Percentiles rank a stretch among this genome's conserved stretches.
phyloP scores from a whole-genome alignment of 2,329 filamentous ascomycete species.

The Rutstroemia sp. region DNA sequence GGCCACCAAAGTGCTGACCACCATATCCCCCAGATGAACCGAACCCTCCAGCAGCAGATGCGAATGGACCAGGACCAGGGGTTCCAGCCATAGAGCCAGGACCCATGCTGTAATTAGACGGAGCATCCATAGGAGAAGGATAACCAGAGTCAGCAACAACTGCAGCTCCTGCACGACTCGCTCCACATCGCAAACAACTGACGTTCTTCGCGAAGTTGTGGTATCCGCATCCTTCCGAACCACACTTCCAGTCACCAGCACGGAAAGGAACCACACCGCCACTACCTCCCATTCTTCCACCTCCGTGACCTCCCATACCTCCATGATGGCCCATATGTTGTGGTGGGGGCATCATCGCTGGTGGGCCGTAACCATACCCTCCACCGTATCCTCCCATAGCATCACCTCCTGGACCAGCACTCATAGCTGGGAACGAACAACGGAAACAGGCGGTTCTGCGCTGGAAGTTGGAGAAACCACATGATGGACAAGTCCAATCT shows the following conservation, averaged over 20 bases:
- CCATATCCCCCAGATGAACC: conserved; percentile 55
- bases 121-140: conserved; percentile 81
- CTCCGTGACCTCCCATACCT: conserved; percentile 45
- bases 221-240: conserved; percentile 93
- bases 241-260: conserved; percentile 98
- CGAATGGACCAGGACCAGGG: conserved; percentile 69
- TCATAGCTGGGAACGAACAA: conserved; percentile 96
- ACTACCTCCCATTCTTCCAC: conserved; percentile 70
- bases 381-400: conserved; percentile 57
- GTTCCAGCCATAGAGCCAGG: conserved; percentile 81
- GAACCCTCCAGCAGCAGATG: conserved; percentile 61
- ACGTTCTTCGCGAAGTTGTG: conserved; percentile 99
- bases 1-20: conserved; percentile 77
- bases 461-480: conserved; percentile 99
- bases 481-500: conserved; percentile 98
- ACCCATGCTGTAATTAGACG: conserved; percentile 76
- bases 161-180: conserved; percentile 85
- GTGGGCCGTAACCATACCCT: conserved; percentile 63
- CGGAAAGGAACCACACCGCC: conserved; percentile 91
- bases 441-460: conserved; percentile 97
- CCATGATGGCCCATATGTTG: conserved; percentile 62
- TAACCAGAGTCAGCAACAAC: conserved; percentile 93
- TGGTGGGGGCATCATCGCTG: conserved; percentile 71
- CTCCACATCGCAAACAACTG: conserved; percentile 91
- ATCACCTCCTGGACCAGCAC: conserved; percentile 62